Conservation (phyloP, 208 protist genomes). For the Naegleria lovaniensis region DNA sequence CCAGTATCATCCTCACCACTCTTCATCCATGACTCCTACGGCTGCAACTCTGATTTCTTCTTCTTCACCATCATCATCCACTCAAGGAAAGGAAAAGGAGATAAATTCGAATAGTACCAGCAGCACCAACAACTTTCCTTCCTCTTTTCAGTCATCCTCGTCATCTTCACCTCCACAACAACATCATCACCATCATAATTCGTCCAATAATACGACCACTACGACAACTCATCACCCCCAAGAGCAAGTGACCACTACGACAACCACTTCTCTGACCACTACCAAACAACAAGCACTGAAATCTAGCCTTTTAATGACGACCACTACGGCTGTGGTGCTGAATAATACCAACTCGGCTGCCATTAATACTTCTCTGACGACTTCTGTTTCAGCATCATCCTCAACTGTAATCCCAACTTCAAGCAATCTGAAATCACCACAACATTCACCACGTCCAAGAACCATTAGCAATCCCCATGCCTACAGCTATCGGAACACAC, state of each 20-base stretch:
- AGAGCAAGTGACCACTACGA: not conserved
- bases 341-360: not conserved
- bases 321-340: not conserved
- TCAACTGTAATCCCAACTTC: not conserved
- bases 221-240: not conserved
- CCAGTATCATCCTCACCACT: too few relatives aligned
- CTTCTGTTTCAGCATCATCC: not conserved
- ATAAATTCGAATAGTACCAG: too few relatives aligned
- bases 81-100: too few relatives aligned
- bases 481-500: not conserved
- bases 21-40: too few relatives aligned
- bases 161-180: too few relatives aligned
- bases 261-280: not conserved
- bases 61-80: too few relatives aligned
- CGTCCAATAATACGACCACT: too few relatives aligned
- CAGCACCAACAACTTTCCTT: too few relatives aligned
- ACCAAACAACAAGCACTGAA: not conserved
- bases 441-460: not conserved
- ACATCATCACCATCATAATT: too few relatives aligned
- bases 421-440: not conserved
- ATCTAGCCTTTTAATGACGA: not conserved
- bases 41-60: too few relatives aligned
- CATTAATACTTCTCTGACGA: not conserved
- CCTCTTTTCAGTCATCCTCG: too few relatives aligned
- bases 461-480: not conserved